Evolutionary conservation across 1,284 basidiomycete species (phyloP).

Genomic region (Sparassis latifolia): DNA sequence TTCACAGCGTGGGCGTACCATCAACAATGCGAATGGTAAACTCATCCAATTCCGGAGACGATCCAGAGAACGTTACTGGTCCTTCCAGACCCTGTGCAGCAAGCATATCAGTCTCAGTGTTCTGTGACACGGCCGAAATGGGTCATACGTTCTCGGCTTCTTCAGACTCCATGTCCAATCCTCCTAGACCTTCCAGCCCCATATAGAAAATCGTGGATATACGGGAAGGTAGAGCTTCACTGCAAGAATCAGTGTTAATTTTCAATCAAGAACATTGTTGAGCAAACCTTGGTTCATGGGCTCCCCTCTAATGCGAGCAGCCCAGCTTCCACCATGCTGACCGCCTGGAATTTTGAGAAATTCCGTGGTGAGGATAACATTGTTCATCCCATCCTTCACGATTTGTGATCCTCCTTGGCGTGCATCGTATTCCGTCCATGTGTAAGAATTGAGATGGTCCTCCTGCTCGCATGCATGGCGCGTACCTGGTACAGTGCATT

Average conservation of each 20-base stretch:
- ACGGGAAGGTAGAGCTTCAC: constrained; percentile 46
- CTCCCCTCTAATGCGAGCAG: constrained; percentile 78
- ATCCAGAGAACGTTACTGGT: constrained; percentile 62
- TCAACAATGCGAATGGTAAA: constrained; percentile 81
- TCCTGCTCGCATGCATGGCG: constrained; percentile 90
- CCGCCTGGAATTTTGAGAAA: constrained; percentile 81
- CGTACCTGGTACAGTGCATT: constrained; percentile 41
- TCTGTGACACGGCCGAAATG: not conserved
- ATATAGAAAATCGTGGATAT: constrained; percentile 81
- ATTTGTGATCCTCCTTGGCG: constrained; percentile 82
- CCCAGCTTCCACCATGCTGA: constrained; percentile 84
- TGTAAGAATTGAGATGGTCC: constrained; percentile 76
- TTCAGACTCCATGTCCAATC: constrained; percentile 70
- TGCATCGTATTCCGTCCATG: constrained; percentile 85
- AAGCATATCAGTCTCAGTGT: constrained; percentile 1
- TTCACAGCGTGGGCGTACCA: constrained; percentile 36
- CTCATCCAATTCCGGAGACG: constrained; percentile 72
- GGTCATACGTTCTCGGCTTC: constrained; percentile 63
- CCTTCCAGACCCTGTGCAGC: constrained; percentile 64
- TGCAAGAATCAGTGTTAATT: not conserved
- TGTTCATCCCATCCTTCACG: constrained; percentile 76
- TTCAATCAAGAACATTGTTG: not conserved
- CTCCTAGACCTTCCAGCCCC: constrained; percentile 83
- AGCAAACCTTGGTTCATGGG: constrained; percentile 63
- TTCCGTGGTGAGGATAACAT: constrained; percentile 80